Conservation (phyloP, 2,329 filamentous ascomycete genomes). For the Triangularia setosa region DNA sequence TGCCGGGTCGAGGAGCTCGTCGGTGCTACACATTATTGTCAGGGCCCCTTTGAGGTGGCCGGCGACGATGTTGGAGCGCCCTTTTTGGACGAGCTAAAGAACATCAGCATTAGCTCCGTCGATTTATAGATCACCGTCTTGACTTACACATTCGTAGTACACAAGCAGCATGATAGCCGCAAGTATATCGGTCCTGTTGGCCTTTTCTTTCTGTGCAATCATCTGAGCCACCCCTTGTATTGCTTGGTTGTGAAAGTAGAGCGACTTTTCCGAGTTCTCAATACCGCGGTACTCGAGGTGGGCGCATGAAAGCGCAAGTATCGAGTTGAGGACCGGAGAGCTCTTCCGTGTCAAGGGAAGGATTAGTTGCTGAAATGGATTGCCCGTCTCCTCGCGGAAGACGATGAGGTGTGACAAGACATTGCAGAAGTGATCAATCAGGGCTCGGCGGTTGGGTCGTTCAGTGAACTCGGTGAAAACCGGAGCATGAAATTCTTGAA, state of each 20-base stretch:
- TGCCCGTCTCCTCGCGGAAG: constrained; percentile 58
- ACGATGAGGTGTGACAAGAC: constrained; percentile 63
- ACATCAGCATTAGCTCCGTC: background rate
- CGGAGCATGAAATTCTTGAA: constrained; percentile 50
- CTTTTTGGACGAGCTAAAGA: constrained; percentile 56
- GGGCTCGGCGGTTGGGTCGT: constrained; percentile 48
- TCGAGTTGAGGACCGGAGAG: constrained; percentile 69
- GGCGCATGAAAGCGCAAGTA: constrained; percentile 78
- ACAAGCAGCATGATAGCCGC: constrained; percentile 59
- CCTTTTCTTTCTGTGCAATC: constrained; percentile 49
- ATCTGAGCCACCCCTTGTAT: constrained; percentile 54
- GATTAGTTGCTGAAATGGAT: constrained; percentile 60
- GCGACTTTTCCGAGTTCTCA: constrained; percentile 50
- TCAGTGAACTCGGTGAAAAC: constrained; percentile 55
- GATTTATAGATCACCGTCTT: background rate
- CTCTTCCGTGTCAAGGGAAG: constrained; percentile 55
- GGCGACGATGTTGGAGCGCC: constrained; percentile 56
- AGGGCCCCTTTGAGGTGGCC: constrained; percentile 60
- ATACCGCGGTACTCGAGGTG: constrained; percentile 68
- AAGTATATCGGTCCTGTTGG: constrained; percentile 54
- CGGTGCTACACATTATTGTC: constrained; percentile 53
- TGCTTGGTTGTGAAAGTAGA: constrained; percentile 57
- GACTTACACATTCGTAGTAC: constrained; percentile 60
- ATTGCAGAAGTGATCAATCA: constrained; percentile 62
- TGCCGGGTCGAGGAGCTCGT: constrained; percentile 45